phyloP scores from a whole-genome alignment of 1,284 basidiomycete genomes.

The Malassezia vespertilionis region DNA sequence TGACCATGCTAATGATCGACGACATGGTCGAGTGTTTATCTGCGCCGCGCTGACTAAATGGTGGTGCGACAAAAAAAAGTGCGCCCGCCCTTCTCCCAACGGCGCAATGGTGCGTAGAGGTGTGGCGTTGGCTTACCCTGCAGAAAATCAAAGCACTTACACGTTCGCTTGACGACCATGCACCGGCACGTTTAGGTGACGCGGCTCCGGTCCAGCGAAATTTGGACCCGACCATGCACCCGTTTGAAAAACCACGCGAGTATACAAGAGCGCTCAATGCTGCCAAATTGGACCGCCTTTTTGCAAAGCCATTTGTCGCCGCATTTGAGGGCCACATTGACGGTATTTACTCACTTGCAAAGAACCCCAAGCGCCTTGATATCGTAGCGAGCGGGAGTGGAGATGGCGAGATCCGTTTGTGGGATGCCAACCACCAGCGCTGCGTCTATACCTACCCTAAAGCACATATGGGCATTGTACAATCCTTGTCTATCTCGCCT shows the following conservation, averaged over 20 bases:
- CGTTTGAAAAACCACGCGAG: slow-evolving; percentile 82
- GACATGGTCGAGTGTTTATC: neutral
- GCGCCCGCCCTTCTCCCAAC: neutral
- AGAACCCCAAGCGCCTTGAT: slow-evolving; percentile 65
- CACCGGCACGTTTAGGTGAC: slow-evolving; percentile 58
- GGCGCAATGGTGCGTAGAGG: slow-evolving; percentile 8
- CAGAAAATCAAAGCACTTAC: slow-evolving; percentile 77
- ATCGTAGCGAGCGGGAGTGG: slow-evolving; percentile 86
- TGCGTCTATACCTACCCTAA: slow-evolving; percentile 61
- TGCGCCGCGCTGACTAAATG: slow-evolving; percentile 5
- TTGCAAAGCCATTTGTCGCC: slow-evolving; percentile 88
- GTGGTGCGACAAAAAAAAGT: slow-evolving; percentile 1
- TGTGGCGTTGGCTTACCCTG: slow-evolving; percentile 1
- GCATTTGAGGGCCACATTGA: slow-evolving; percentile 86
- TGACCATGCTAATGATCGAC: slow-evolving; percentile 10
- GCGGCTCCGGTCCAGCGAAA: slow-evolving; percentile 80
- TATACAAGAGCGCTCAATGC: slow-evolving; percentile 88
- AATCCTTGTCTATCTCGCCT: slow-evolving; percentile 63
- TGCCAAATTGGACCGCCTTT: slow-evolving; percentile 90
- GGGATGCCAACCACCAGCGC: slow-evolving; percentile 65
- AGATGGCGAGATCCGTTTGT: slow-evolving; percentile 86
- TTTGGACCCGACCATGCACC: slow-evolving; percentile 83
- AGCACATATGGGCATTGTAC: slow-evolving; percentile 82
- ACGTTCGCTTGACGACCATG: slow-evolving; percentile 65
- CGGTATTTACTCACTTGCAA: slow-evolving; percentile 77